A percentile compares a stretch with the other conserved stretches of the same genome.
Evolutionary conservation across 495 filamentous ascomycete genomes (phyloP).

Genomic region (Massariosphaeria phaeospora): DNA sequence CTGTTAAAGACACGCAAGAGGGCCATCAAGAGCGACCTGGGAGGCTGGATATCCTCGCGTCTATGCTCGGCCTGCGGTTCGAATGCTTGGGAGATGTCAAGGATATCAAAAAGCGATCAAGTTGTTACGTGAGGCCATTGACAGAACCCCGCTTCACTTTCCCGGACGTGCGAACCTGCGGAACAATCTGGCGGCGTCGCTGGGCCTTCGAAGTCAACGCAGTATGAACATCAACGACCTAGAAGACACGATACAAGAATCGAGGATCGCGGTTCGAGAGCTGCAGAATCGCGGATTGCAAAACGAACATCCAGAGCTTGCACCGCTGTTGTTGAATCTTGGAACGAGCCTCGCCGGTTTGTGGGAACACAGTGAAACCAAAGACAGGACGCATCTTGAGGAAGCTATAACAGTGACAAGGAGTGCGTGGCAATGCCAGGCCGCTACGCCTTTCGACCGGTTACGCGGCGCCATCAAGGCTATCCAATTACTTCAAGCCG

Average conservation of each 20-base stretch:
- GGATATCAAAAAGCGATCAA: background rate
- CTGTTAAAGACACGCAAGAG: constrained; percentile 6
- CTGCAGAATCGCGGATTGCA: background rate
- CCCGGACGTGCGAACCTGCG: no score
- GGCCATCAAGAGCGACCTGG: constrained; percentile 3
- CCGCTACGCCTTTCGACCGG: background rate
- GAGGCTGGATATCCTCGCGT: background rate
- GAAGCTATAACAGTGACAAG: background rate
- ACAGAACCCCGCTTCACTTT: no score
- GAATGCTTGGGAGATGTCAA: background rate
- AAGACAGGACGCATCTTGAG: background rate
- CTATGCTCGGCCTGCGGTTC: background rate
- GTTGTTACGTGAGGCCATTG: background rate
- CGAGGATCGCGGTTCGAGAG: background rate
- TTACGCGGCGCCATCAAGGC: background rate
- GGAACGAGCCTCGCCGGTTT: background rate
- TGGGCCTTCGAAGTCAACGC: background rate
- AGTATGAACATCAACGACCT: background rate
- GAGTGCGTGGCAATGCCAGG: background rate
- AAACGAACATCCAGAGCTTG: background rate
- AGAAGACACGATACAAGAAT: background rate
- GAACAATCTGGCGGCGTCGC: background rate
- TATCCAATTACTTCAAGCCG: background rate
- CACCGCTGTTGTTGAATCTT: background rate
- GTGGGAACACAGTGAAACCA: background rate